Base-by-base conservation (phyloP, 2,329 filamentous ascomycete species). In the Scytalidium sp. region DNA sequence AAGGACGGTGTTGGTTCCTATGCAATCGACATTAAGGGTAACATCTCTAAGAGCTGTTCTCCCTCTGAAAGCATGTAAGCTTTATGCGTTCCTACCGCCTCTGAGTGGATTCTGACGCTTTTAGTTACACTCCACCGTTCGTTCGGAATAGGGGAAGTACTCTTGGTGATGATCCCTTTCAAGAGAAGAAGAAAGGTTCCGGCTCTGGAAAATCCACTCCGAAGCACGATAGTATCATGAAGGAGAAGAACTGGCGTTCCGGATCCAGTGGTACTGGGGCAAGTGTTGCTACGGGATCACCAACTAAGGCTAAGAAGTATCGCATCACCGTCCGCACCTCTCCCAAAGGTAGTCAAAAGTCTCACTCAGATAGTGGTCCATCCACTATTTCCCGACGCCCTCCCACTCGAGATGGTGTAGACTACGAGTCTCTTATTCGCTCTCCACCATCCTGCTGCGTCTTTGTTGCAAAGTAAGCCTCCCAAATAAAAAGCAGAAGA, bases 401-500 rank as follows among this genome's bases (percentile, higher is more conserved):
- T 51, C 21, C 29, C 40, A 25, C 29, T 46, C 17, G n/a, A 46
- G 62, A 50, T 55, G 32, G 15, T 15, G 32, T 57, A 10, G 47
- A 57, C 25, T 55, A 60, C 17, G 59, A 64, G 52, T 56, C 62
- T 9, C 63, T 65, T 43, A 54, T 53, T 10, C 42, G 58, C 13
- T 64, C 60, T 47, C 75, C 79, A 0, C 71, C 80, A 0, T 74
- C 73, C 7, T 77, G 78, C 36, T 85, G 83, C 59, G 73, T 85
- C 29, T 86, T 86, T 57, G 81, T 84, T 32, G 83, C 83, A 25
- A 86, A 86, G 83, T 85, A 73, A 71, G 79, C 71, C 11, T 20
- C 43, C 39, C n/a, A 32, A 27, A 44, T 29, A 15, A 15, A 40
- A 11, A 8, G 19, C 46, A 40, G 36, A 47, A 51, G 21, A 42